phyloP scores from a whole-genome alignment of 805 yeast genomes.

The Metschnikowia gelsemii region DNA sequence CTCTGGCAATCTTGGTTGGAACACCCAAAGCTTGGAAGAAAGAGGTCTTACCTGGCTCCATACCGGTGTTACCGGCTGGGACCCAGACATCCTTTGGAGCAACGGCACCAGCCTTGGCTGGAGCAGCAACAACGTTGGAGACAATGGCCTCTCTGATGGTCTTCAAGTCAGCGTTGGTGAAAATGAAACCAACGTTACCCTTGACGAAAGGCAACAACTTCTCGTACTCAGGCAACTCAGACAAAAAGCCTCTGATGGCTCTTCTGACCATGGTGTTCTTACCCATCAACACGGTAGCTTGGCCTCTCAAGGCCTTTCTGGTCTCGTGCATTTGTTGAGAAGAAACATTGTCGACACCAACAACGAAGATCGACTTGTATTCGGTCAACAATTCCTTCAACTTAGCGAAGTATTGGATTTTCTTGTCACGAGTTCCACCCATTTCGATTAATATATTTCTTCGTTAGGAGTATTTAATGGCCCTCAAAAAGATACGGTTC shows the following conservation, averaged over 20 bases:
- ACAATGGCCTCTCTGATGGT: slow-evolving; percentile 83
- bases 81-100: slow-evolving; percentile 98
- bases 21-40: slow-evolving; percentile 99
- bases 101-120: slow-evolving; percentile 99
- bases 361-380: slow-evolving; percentile 97
- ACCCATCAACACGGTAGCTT: slow-evolving; percentile 97
- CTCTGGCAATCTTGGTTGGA: slow-evolving; percentile 99
- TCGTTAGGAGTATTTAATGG: slow-evolving; percentile 92
- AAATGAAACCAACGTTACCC: slow-evolving; percentile 99
- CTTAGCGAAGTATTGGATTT: slow-evolving; percentile 91
- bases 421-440: slow-evolving; percentile 99
- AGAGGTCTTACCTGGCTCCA: slow-evolving; percentile 99
- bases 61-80: slow-evolving; percentile 99
- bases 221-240: slow-evolving; percentile 95
- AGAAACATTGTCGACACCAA: slow-evolving; percentile 99
- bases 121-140: slow-evolving; percentile 98
- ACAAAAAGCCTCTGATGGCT: slow-evolving; percentile 94
- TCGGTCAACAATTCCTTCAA: slow-evolving; percentile 94
- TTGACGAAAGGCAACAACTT: slow-evolving; percentile 89
- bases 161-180: slow-evolving; percentile 96
- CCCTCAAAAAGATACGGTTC: slow-evolving; percentile 29
- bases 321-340: slow-evolving; percentile 99
- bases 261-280: slow-evolving; percentile 99
- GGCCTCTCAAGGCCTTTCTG: slow-evolving; percentile 94
- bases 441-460: slow-evolving; percentile 73